Conservation (phyloP, 75 land plant genomes). For the Pseudotsuga menziesii region DNA sequence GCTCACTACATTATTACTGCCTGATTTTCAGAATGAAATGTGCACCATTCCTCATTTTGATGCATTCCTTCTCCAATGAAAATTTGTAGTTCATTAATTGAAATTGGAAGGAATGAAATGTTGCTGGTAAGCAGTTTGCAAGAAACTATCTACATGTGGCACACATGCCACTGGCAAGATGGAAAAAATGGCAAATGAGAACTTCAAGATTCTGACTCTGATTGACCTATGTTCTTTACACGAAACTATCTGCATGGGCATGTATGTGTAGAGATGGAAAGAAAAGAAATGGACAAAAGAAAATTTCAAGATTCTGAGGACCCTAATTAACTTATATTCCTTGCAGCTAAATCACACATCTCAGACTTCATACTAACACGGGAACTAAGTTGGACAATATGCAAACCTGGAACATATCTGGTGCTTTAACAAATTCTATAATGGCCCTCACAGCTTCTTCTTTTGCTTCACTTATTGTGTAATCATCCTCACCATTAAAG, state of each 20-base stretch:
- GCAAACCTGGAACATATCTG: slow-evolving; percentile 93
- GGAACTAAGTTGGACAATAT: not conserved
- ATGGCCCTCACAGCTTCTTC: slow-evolving; percentile 88
- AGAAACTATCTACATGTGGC: not conserved
- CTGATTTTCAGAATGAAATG: not conserved
- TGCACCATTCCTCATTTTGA: not conserved
- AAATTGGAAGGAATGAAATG: too few relatives aligned
- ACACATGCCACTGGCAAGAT: too few relatives aligned
- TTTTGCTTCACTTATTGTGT: slow-evolving; percentile 71
- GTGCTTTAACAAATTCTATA: slow-evolving; percentile 92
- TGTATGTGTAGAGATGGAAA: not conserved
- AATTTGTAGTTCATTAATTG: too few relatives aligned
- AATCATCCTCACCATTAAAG: slow-evolving; percentile 70
- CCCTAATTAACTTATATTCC: not conserved
- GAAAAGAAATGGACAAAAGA: not conserved
- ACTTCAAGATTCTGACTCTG: too few relatives aligned
- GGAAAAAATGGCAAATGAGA: too few relatives aligned
- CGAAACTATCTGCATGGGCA: too few relatives aligned
- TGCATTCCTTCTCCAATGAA: not conserved
- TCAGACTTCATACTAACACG: not conserved
- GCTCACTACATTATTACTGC: too few relatives aligned
- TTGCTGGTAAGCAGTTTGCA: not conserved
- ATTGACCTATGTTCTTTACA: too few relatives aligned
- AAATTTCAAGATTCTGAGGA: not conserved
- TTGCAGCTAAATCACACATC: not conserved